phyloP scores from a whole-genome alignment of 2,329 filamentous ascomycete species.

The Aspergillus terreus region DNA sequence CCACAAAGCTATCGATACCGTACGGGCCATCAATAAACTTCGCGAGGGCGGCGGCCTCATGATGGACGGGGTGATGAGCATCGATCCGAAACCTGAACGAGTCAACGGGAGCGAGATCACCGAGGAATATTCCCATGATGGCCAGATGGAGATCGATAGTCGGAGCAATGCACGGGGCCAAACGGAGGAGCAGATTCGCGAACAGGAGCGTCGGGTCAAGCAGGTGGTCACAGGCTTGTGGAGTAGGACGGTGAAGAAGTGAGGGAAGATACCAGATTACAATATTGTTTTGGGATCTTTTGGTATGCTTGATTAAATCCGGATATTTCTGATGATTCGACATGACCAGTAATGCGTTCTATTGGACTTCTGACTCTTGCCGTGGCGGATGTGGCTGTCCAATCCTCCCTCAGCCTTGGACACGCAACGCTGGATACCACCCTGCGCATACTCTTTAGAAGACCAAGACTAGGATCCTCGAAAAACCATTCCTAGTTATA shows the following conservation, averaged over 20 bases:
- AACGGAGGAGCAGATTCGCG: conserved; percentile 59
- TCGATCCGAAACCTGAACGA: conserved; percentile 51
- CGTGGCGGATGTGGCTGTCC: too few species aligned
- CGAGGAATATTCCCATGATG: conserved; percentile 25
- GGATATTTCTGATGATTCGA: too few species aligned
- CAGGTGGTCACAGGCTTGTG: conserved; percentile 58
- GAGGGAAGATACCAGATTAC: conserved; percentile 1
- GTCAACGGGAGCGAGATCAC: conserved; percentile 43
- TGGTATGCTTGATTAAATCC: not conserved
- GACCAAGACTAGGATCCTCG: too few species aligned
- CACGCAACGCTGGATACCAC: too few species aligned
- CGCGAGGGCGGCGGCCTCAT: conserved; percentile 59
- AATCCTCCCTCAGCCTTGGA: too few species aligned
- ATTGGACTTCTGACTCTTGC: too few species aligned
- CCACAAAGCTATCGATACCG: conserved; percentile 66
- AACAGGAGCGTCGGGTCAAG: conserved; percentile 58
- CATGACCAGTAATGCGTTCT: too few species aligned
- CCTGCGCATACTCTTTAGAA: too few species aligned
- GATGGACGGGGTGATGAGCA: conserved; percentile 59
- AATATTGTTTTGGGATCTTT: not conserved
- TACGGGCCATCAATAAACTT: conserved; percentile 65
- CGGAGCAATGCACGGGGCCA: conserved; percentile 58
- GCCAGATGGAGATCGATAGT: conserved; percentile 53
- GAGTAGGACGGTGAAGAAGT: conserved; percentile 28
- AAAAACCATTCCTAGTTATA: too few species aligned